Evolutionary conservation across 2,329 filamentous ascomycete genomes (phyloP).

Genomic region (Zasmidium citrigriseum): DNA sequence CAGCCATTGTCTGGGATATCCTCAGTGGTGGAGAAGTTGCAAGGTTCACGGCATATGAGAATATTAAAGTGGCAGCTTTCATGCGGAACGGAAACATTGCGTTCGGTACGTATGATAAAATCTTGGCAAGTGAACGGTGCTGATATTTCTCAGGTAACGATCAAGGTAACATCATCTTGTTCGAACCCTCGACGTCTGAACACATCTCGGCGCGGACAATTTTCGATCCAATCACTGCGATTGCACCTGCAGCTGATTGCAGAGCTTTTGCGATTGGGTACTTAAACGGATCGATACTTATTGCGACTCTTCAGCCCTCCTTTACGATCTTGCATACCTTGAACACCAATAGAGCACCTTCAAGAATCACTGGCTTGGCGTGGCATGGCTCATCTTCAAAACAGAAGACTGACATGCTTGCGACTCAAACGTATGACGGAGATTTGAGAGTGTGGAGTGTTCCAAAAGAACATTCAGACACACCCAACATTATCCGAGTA

Average conservation of each 20-base stretch:
- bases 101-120: conserved; percentile 69
- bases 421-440: conserved; percentile 86
- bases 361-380: conserved; percentile 79
- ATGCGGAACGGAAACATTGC: conserved; percentile 97
- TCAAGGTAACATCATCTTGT: conserved; percentile 90
- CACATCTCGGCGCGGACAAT: conserved; percentile 90
- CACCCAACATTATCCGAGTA: conserved; percentile 82
- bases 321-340: conserved; percentile 95
- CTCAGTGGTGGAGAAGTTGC: conserved; percentile 88
- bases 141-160: conserved; percentile 67
- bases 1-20: conserved; percentile 94
- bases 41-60: conserved; percentile 89
- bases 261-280: conserved; percentile 96
- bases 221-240: conserved; percentile 90
- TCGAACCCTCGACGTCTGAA: conserved; percentile 90
- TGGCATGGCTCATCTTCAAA: conserved; percentile 97
- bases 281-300: conserved; percentile 88
- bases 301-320: conserved; percentile 83
- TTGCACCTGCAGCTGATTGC: conserved; percentile 87
- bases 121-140: background rate
- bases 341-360: conserved; percentile 79
- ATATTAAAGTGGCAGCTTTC: conserved; percentile 82
- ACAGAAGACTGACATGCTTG: conserved; percentile 97
- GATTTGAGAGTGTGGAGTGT: conserved; percentile 97
- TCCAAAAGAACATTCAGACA: conserved; percentile 73